phyloP scores from a whole-genome alignment of 768 basidiomycete genomes.

The Punctularia strigosozonata region DNA sequence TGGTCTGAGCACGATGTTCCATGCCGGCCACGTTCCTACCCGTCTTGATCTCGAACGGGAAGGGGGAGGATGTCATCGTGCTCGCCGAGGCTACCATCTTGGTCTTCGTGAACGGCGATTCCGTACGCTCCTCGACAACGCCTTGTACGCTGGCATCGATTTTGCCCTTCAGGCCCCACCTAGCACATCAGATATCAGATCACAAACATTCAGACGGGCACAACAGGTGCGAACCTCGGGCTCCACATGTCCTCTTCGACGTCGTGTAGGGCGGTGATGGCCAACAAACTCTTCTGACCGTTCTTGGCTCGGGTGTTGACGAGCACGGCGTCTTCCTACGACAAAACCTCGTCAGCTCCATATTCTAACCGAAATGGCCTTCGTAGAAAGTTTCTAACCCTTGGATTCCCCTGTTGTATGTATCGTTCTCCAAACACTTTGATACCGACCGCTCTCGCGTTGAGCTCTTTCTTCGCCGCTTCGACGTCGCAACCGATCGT shows the following conservation, averaged over 20 bases:
- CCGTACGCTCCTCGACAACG: slow-evolving; percentile 16
- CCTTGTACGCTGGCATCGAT: slow-evolving; percentile 82
- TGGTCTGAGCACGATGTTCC: slow-evolving; percentile 97
- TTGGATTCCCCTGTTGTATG: slow-evolving; percentile 48
- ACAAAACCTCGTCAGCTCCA: slow-evolving; percentile 1
- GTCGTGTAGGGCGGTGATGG: slow-evolving; percentile 68
- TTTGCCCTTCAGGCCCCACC: slow-evolving; percentile 91
- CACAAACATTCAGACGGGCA: no score
- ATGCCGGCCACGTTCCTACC: slow-evolving; percentile 65
- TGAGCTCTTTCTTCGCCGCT: slow-evolving; percentile 55
- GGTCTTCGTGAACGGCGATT: slow-evolving; percentile 12
- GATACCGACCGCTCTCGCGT: slow-evolving; percentile 50
- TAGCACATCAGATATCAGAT: no score
- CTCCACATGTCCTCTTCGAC: slow-evolving; percentile 98
- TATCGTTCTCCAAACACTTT: slow-evolving; percentile 55
- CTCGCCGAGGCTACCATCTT: neutral
- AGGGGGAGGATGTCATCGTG: slow-evolving; percentile 22
- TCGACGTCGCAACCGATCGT: slow-evolving; percentile 46
- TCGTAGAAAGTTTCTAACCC: slow-evolving; percentile 33
- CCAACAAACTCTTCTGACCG: slow-evolving; percentile 43
- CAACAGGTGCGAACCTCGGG: no score
- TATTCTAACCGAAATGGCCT: no score
- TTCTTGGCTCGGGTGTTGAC: slow-evolving; percentile 50
- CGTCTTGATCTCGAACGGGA: slow-evolving; percentile 96
- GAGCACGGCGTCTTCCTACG: slow-evolving; percentile 51